phyloP scores from a whole-genome alignment of 2,329 filamentous ascomycete genomes.

The Samsoniella hepiali region DNA sequence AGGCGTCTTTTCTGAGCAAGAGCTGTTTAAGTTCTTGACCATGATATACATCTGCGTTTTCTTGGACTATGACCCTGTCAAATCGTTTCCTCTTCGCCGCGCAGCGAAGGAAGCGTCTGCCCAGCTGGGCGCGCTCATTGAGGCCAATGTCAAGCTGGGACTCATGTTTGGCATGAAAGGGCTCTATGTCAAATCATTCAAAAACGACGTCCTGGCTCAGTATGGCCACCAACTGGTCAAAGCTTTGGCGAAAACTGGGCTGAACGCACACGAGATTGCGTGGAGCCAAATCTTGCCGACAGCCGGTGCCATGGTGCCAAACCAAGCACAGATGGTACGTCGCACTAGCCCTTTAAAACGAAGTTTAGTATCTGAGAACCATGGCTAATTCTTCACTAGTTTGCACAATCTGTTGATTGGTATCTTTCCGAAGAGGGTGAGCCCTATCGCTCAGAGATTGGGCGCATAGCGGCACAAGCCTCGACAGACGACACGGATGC shows the following conservation, averaged over 20 bases:
- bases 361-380: no score
- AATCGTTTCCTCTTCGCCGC: slow-evolving; percentile 61
- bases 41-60: slow-evolving; percentile 65
- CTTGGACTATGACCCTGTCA: slow-evolving; percentile 62
- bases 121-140: slow-evolving; percentile 59
- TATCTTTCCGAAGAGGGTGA: slow-evolving; percentile 33
- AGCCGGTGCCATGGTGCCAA: slow-evolving; percentile 64
- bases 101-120: slow-evolving; percentile 54
- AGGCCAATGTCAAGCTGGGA: slow-evolving; percentile 58
- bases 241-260: slow-evolving; percentile 59
- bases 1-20: slow-evolving; percentile 54
- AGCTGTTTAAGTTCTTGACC: slow-evolving; percentile 60
- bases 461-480: slow-evolving; percentile 54
- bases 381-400: neutral
- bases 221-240: slow-evolving; percentile 67
- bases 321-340: slow-evolving; percentile 64
- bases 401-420: slow-evolving; percentile 12
- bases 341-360: no score
- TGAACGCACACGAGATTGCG: slow-evolving; percentile 63
- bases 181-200: slow-evolving; percentile 49
- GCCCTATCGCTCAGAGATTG: slow-evolving; percentile 57
- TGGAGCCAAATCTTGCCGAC: slow-evolving; percentile 69
- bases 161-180: slow-evolving; percentile 24
- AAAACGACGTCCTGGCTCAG: slow-evolving; percentile 54
- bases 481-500: slow-evolving; percentile 57